These are phyloP conservation scores for Pseudogymnoascus sp. DNA, from an alignment of 2,329 filamentous ascomycete genomes.

Conservation along the genomic window DNA sequence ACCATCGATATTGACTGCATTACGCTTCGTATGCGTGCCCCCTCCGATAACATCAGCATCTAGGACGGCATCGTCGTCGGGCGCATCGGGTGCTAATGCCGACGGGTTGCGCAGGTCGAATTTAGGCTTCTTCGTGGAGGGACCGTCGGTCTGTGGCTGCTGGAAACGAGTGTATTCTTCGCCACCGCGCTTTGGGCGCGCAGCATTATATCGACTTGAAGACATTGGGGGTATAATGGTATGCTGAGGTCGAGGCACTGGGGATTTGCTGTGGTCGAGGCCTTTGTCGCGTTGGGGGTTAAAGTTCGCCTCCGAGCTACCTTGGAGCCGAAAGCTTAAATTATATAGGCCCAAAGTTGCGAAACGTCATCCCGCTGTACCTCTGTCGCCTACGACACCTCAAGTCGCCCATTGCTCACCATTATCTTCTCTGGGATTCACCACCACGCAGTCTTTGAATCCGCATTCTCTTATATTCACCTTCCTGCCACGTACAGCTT, in stretches of 20 bases:
- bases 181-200: slow-evolving; percentile 73
- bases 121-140: slow-evolving; percentile 66
- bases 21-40: slow-evolving; percentile 70
- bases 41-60: slow-evolving; percentile 88
- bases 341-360: neutral
- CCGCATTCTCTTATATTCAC: neutral
- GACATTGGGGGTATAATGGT: slow-evolving; percentile 36
- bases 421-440: slow-evolving; percentile 1
- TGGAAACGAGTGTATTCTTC: slow-evolving; percentile 74
- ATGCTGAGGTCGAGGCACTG: neutral
- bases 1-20: slow-evolving; percentile 91
- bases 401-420: neutral
- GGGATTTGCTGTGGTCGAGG: neutral
- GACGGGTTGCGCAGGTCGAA: slow-evolving; percentile 96
- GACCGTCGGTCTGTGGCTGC: slow-evolving; percentile 46
- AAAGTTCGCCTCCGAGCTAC: neutral
- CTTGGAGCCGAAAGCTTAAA: neutral
- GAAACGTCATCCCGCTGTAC: slow-evolving; percentile 5
- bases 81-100: slow-evolving; percentile 73
- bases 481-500: neutral
- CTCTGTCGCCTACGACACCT: slow-evolving; percentile 1
- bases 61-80: slow-evolving; percentile 67
- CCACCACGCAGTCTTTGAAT: neutral
- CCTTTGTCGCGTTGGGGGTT: neutral
- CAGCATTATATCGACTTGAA: slow-evolving; percentile 49